Conservation (phyloP, 2,329 filamentous ascomycete species). For the Cladosporium velox region DNA sequence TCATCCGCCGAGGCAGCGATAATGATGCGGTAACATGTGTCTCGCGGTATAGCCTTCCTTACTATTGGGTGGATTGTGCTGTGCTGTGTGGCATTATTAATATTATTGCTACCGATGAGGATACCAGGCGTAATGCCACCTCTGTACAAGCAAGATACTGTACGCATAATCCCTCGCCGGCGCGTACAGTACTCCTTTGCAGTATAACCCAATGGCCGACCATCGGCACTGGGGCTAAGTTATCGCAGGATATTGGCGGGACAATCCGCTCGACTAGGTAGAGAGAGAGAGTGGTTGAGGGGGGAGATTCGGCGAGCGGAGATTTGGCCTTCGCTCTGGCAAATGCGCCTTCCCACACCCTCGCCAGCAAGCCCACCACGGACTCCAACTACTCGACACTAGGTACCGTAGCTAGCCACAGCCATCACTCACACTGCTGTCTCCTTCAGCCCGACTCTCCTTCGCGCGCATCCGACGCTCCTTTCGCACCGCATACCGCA, state of each 20-base stretch:
- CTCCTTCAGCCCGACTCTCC: conserved; percentile 19
- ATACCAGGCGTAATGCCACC: background rate
- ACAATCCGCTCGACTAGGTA: background rate
- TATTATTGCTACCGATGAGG: background rate
- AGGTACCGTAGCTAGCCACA: conserved; percentile 12
- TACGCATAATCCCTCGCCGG: background rate
- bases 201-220: background rate
- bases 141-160: too few relatives aligned
- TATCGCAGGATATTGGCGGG: conserved; percentile 1
- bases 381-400: conserved; percentile 11
- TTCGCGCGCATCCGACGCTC: conserved; percentile 14
- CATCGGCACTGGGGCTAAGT: background rate
- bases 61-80: background rate
- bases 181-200: background rate
- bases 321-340: conserved; percentile 9
- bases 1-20: conserved; percentile 6
- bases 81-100: background rate
- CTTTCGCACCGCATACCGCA: background rate
- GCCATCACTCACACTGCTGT: conserved; percentile 2
- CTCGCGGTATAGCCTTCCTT: background rate
- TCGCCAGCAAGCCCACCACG: conserved; percentile 10
- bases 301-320: conserved; percentile 11
- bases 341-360: conserved; percentile 18
- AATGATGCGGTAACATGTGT: background rate
- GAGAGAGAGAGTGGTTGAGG: conserved; percentile 7